phyloP scores from a whole-genome alignment of 2,329 filamentous ascomycete species.

The Microcera coccophila region DNA sequence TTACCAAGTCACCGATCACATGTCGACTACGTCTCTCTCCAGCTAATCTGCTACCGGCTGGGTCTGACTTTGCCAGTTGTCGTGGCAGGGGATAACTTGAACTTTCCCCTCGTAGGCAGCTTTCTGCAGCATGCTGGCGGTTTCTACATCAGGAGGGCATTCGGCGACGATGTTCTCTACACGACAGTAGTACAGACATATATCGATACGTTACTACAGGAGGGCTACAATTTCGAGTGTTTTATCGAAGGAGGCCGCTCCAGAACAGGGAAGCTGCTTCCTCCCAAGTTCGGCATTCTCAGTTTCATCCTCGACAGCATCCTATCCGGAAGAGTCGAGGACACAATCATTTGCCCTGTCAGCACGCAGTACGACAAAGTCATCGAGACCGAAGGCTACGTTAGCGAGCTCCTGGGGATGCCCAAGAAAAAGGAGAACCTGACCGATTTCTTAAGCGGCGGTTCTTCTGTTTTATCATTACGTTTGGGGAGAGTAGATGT shows the following conservation, averaged over 20 bases:
- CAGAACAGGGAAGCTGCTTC: slow-evolving; percentile 85
- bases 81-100: slow-evolving; percentile 92
- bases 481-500: slow-evolving; percentile 91
- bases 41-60: slow-evolving; percentile 91
- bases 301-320: slow-evolving; percentile 89
- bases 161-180: slow-evolving; percentile 89
- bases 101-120: slow-evolving; percentile 82
- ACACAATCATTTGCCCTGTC: slow-evolving; percentile 91
- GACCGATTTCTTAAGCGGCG: slow-evolving; percentile 78
- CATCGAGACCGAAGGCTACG: slow-evolving; percentile 95
- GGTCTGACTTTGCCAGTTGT: slow-evolving; percentile 86
- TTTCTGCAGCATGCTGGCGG: slow-evolving; percentile 96
- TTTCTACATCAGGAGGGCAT: slow-evolving; percentile 92
- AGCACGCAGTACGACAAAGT: slow-evolving; percentile 99
- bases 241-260: slow-evolving; percentile 96
- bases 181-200: slow-evolving; percentile 92
- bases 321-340: slow-evolving; percentile 79
- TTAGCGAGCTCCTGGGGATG: slow-evolving; percentile 86
- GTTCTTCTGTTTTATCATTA: slow-evolving; percentile 80
- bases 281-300: slow-evolving; percentile 93
- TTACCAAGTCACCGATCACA: slow-evolving; percentile 92
- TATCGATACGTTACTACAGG: slow-evolving; percentile 84
- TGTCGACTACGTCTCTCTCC: slow-evolving; percentile 91
- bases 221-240: slow-evolving; percentile 93
- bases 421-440: slow-evolving; percentile 96